phyloP scores from a whole-genome alignment of 495 filamentous ascomycete genomes.

The Aspergillus haitiensis region DNA sequence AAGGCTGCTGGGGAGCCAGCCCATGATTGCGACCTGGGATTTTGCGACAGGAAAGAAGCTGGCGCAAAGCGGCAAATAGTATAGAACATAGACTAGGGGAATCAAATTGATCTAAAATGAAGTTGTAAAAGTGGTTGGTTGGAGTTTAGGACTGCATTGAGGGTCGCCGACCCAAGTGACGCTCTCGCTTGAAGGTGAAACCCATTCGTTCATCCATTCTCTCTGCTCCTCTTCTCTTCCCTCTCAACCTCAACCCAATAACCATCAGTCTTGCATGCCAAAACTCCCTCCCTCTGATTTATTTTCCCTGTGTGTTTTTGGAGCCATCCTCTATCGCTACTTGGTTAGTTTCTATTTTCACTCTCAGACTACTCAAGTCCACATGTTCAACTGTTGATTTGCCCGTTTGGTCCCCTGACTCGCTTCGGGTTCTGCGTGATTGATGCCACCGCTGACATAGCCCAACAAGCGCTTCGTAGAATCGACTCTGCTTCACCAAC shows the following conservation, averaged over 20 bases:
- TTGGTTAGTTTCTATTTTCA: slow-evolving; percentile 24
- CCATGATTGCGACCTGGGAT: slow-evolving; percentile 18
- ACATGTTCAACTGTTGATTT: slow-evolving; percentile 10
- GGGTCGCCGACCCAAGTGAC: slow-evolving; percentile 43
- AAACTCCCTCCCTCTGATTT: slow-evolving; percentile 10
- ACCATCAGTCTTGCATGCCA: slow-evolving; percentile 10
- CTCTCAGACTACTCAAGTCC: neutral
- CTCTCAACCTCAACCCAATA: slow-evolving; percentile 26
- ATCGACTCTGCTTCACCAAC: slow-evolving; percentile 23
- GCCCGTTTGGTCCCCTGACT: slow-evolving; percentile 29
- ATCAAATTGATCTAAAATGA: slow-evolving; percentile 1
- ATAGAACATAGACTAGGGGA: slow-evolving; percentile 1
- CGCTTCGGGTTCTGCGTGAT: slow-evolving; percentile 26
- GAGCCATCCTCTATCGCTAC: slow-evolving; percentile 21
- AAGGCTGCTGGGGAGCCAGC: neutral
- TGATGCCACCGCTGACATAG: slow-evolving; percentile 47
- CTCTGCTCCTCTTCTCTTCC: slow-evolving; percentile 17
- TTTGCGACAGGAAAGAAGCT: slow-evolving; percentile 19
- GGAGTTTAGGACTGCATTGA: slow-evolving; percentile 29
- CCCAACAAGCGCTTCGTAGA: slow-evolving; percentile 45
- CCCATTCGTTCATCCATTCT: slow-evolving; percentile 22
- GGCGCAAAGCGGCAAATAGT: slow-evolving; percentile 16
- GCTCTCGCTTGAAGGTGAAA: slow-evolving; percentile 49
- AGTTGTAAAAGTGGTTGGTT: slow-evolving; percentile 11
- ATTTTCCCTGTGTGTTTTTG: slow-evolving; percentile 18